Base-by-base conservation (phyloP, 169 alveolate genomes). In the Toxoplasma gondii region DNA sequence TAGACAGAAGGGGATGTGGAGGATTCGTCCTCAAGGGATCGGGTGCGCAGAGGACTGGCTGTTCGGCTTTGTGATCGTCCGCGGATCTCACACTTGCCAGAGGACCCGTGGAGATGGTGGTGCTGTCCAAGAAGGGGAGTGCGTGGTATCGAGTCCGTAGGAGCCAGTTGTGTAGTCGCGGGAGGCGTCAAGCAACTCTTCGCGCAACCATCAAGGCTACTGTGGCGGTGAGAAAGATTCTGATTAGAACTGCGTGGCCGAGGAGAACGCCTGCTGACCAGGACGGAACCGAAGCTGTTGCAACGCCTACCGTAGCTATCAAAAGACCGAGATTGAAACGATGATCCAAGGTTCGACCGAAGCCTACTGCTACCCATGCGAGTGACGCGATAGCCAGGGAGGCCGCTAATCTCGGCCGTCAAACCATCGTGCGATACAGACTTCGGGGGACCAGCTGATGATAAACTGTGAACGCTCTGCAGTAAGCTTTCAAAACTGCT, bases 381-480 rank as follows among this genome's bases (percentile, higher is more conserved):
- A 64, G 24, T 10, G 74, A 64, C 24, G n/a, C 7, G 34, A 19
- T 27, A 22, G 29, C 74, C n/a, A 31, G 34, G 22, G 31, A 27
- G n/a, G 24, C 74, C 74, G 74, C 31, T 64, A 64, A 16, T 1
- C 29, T 16, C n/a, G 74, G 74, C 74, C 34, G 74, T 1, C 24
- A 27, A 16, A 19, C n/a, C 24, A 22, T 64, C n/a, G 74, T 27
- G 74, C 74, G n/a, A 16, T 31, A 27, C 7, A 4, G 74, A 64
- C 29, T 16, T 16, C 1, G 74, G 74, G 34, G 74, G 34, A 27
- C 74, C 74, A 22, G 74, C n/a, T 64, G 86, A 4, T 7, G 86
- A n/a, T 17, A 78, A 38, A n/a, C 86, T 78, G 86, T 78, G 86
- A n/a, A 78, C 86, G 39, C 86, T 78, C 49, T 78, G 86, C 86